phyloP scores from a whole-genome alignment of 1,284 basidiomycete genomes.

The Phaffia rhodozyma region DNA sequence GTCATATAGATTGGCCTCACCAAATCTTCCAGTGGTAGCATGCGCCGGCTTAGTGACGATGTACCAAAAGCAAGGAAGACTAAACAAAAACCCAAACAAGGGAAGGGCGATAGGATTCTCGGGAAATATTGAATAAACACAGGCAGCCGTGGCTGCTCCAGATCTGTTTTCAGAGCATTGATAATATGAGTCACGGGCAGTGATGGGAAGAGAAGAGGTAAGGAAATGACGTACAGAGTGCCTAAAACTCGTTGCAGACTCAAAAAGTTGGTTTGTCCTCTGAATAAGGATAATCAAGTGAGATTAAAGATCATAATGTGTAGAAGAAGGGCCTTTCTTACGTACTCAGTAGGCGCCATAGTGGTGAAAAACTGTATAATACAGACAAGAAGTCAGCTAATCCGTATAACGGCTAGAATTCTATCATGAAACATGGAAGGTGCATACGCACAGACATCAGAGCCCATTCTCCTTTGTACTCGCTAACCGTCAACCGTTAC shows the following conservation, averaged over 20 bases:
- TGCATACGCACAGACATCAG: slow-evolving; percentile 60
- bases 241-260: slow-evolving; percentile 46
- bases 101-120: slow-evolving; percentile 63
- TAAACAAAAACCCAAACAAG: slow-evolving; percentile 77
- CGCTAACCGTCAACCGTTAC: background rate
- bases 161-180: background rate
- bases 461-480: slow-evolving; percentile 85
- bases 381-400: background rate
- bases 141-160: slow-evolving; percentile 64
- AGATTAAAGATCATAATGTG: background rate
- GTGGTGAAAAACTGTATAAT: slow-evolving; percentile 62
- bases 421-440: background rate
- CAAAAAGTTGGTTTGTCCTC: slow-evolving; percentile 61
- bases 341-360: slow-evolving; percentile 66
- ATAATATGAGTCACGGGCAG: background rate
- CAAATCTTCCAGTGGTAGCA: slow-evolving; percentile 62
- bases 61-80: slow-evolving; percentile 85
- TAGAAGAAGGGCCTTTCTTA: background rate
- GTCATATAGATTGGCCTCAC: slow-evolving; percentile 21
- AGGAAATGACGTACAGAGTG: slow-evolving; percentile 50
- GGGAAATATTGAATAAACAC: slow-evolving; percentile 59
- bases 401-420: background rate
- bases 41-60: slow-evolving; percentile 51
- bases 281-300: slow-evolving; percentile 16
- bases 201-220: background rate